Evolutionary conservation across 2,329 filamentous ascomycete species (phyloP).

Genomic region (Fusarium solani-melongenae): DNA sequence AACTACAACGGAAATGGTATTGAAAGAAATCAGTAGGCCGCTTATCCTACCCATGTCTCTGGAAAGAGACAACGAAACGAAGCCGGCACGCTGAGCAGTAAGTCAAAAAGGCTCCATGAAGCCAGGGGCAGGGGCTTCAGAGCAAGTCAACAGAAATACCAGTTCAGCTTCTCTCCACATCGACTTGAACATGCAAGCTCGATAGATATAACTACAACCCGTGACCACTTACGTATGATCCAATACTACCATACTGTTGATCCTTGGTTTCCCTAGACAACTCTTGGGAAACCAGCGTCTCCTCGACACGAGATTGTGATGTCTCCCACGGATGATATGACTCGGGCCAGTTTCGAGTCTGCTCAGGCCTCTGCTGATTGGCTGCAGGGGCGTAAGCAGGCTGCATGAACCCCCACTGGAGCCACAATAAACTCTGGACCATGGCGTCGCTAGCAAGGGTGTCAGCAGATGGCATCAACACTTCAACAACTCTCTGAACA

Average conservation of each 20-base stretch:
- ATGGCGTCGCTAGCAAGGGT: neutral
- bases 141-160: no score
- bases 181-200: neutral
- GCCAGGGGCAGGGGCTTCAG: no score
- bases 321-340: neutral
- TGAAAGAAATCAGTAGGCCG: neutral
- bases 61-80: neutral
- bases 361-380: neutral
- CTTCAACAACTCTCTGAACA: neutral
- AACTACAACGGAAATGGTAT: neutral
- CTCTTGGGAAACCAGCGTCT: neutral
- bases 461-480: neutral
- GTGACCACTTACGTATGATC: neutral
- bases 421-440: neutral
- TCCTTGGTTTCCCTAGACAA: neutral
- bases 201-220: neutral
- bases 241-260: neutral
- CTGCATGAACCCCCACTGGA: neutral
- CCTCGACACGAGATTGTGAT: neutral
- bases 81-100: no score
- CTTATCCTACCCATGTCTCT: neutral
- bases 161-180: neutral
- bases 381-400: neutral
- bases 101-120: no score
- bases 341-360: neutral